Conservation (phyloP, 2,329 filamentous ascomycete species). For the Scedosporium apiospermum region DNA sequence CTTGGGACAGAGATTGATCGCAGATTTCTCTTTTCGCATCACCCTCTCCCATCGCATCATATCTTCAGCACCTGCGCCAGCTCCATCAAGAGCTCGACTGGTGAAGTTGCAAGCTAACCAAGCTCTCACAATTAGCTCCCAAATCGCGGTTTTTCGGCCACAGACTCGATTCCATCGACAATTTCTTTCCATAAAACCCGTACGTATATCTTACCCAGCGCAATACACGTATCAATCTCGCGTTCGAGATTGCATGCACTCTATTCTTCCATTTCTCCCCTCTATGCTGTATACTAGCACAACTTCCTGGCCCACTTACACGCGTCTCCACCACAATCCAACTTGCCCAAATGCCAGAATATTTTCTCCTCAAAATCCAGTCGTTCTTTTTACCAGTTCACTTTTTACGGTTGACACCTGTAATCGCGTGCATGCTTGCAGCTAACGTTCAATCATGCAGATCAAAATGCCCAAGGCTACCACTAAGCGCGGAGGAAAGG, state of each 20-base stretch:
- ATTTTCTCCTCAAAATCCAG: too few species aligned
- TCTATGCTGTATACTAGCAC: not conserved
- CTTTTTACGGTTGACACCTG: too few species aligned
- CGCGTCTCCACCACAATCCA: not conserved
- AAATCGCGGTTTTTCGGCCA: not conserved
- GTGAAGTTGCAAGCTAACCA: conserved; percentile 2
- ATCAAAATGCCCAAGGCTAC: conserved; percentile 50
- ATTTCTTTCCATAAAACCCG: not conserved
- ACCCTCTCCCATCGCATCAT: not conserved
- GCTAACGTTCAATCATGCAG: not conserved
- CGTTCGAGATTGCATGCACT: too few species aligned
- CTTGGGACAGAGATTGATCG: not conserved
- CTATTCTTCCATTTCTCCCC: too few species aligned
- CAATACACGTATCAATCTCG: too few species aligned
- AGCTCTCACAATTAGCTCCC: not conserved
- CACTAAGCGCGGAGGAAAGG: conserved; percentile 43
- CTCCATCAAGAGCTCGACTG: not conserved
- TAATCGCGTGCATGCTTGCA: not conserved
- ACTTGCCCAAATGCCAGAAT: too few species aligned
- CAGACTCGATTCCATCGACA: not conserved
- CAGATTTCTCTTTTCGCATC: not conserved
- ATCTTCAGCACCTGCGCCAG: not conserved
- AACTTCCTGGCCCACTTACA: not conserved
- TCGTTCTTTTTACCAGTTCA: too few species aligned
- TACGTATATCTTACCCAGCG: not conserved